Evolutionary conservation across 192 early-diverging fungal species (phyloP).

Genomic region (Phycomyces blakesleeanus): DNA sequence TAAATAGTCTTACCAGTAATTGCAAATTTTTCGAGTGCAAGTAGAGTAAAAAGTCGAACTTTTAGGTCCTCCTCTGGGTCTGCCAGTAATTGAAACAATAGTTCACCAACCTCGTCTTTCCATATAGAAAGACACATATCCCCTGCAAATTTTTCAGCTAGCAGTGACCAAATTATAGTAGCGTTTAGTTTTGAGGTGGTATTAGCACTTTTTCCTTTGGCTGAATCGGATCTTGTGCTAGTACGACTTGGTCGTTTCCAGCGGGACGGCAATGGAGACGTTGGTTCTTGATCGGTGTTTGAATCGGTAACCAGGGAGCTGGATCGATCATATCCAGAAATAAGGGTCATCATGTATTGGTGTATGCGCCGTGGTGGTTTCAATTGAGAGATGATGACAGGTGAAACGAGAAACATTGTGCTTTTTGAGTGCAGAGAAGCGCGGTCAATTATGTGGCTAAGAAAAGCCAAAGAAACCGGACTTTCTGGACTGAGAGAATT

Average conservation of each 20-base stretch:
- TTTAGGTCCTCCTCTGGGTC: constrained; percentile 31
- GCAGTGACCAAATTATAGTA: constrained; percentile 48
- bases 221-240: background rate
- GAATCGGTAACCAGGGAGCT: background rate
- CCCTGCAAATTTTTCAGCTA: constrained; percentile 52
- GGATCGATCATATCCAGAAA: background rate
- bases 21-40: constrained; percentile 56
- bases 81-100: constrained; percentile 40
- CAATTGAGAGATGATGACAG: constrained; percentile 41
- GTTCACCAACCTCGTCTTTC: constrained; percentile 42
- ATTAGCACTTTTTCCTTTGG: constrained; percentile 26
- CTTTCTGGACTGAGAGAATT: constrained; percentile 30
- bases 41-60: constrained; percentile 50
- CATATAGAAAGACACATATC: constrained; percentile 48
- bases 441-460: constrained; percentile 56
- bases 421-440: constrained; percentile 52
- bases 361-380: constrained; percentile 12
- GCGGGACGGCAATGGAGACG: background rate
- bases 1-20: constrained; percentile 41
- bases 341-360: constrained; percentile 6
- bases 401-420: constrained; percentile 41
- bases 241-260: background rate
- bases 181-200: constrained; percentile 39
- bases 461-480: constrained; percentile 47
- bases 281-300: too few species aligned